A percentile compares a stretch with the other conserved stretches of the same genome.
Evolutionary conservation across 2,329 filamentous ascomycete genomes (phyloP).

Genomic region (Monosporascus cannonballus): DNA sequence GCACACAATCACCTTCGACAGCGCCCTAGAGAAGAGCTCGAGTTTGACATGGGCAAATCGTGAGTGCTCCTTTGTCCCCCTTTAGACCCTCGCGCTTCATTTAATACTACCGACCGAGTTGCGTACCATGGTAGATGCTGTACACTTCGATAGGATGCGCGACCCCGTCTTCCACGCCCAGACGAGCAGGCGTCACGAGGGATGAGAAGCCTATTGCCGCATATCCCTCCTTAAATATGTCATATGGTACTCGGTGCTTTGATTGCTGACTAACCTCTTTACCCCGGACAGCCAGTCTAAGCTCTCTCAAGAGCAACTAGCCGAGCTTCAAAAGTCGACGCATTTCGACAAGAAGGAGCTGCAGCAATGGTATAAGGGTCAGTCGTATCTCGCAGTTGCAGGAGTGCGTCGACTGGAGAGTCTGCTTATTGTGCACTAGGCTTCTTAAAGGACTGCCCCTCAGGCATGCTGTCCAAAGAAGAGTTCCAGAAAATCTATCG

Average conservation of each 20-base stretch:
- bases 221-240: no score
- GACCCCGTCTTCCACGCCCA: not conserved
- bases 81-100: not conserved
- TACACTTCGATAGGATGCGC: not conserved
- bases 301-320: conserved; percentile 92
- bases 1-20: not conserved
- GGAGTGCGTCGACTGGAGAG: not conserved
- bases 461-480: conserved; percentile 92
- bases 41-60: not conserved
- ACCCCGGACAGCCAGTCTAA: conserved; percentile 75
- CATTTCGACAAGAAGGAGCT: conserved; percentile 99
- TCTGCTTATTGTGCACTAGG: conserved; percentile 44
- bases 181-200: not conserved
- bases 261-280: not conserved
- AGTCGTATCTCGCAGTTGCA: conserved; percentile 19
- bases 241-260: no score
- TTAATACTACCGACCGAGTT: not conserved
- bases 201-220: no score
- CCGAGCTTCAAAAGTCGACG: conserved; percentile 91
- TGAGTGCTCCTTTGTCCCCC: not conserved
- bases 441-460: conserved; percentile 97
- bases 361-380: conserved; percentile 99
- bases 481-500: conserved; percentile 99
- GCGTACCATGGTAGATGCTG: not conserved
- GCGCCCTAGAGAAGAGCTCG: not conserved